These are phyloP conservation scores for Quercus alba DNA, from an alignment of 306 rosid species.

Conservation along the genomic window DNA sequence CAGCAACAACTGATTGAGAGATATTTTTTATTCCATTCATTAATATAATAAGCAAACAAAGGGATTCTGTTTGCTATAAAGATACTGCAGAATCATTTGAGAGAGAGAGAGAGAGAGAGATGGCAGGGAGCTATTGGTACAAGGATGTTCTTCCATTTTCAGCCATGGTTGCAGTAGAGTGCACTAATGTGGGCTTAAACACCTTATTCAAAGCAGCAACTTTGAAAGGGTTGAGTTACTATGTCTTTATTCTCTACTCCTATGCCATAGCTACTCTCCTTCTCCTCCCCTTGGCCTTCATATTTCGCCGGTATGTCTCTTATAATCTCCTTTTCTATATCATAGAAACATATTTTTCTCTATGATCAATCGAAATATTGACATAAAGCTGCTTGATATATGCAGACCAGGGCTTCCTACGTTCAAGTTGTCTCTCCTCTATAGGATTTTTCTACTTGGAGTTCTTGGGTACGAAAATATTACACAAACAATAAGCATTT, in stretches of 20 bases:
- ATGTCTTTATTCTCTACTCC: slow-evolving; percentile 50
- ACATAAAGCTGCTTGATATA: background rate
- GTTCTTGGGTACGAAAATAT: slow-evolving; percentile 41
- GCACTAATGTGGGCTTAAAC: slow-evolving; percentile 42
- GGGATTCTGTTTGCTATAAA: background rate
- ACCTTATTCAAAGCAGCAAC: slow-evolving; percentile 57
- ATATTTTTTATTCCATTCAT: too few relatives aligned
- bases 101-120: slow-evolving; percentile 13
- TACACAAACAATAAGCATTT: background rate
- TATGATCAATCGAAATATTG: background rate
- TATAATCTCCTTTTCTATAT: too few relatives aligned
- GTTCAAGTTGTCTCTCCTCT: slow-evolving; percentile 27
- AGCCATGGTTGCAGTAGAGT: slow-evolving; percentile 46
- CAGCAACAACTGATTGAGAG: too few relatives aligned
- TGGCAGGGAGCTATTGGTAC: slow-evolving; percentile 20
- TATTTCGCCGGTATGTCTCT: slow-evolving; percentile 39
- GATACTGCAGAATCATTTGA: background rate
- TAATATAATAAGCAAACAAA: too few relatives aligned
- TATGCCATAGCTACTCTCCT: slow-evolving; percentile 36
- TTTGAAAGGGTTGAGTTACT: slow-evolving; percentile 44
- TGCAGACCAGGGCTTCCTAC: slow-evolving; percentile 51
- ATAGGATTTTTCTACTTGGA: slow-evolving; percentile 39
- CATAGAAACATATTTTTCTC: background rate
- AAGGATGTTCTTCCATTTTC: slow-evolving; percentile 44
- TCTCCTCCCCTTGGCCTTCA: slow-evolving; percentile 44